Base-by-base conservation (phyloP, 2,329 filamentous ascomycete genomes). In the Calonectria hongkongensis region DNA sequence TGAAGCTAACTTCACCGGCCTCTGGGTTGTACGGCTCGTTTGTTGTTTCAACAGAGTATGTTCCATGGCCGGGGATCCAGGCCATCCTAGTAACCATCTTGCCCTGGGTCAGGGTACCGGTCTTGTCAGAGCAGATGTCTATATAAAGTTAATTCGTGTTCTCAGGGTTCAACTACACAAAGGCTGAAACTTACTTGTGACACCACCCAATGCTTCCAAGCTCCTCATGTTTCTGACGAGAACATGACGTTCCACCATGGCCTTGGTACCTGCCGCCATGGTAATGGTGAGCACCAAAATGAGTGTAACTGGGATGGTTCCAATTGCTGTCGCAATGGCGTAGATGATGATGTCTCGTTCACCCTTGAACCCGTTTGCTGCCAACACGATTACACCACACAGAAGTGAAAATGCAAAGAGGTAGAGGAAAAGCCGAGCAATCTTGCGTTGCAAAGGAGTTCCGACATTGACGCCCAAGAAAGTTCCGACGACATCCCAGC, bases 381-480 rank as follows among this genome's bases (percentile, higher is more conserved):
- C 82, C 56, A 86, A 80, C 8, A 86, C 84, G 45, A 86, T 45
- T 18, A 78, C 70, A 51, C 73, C 73, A 41, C 74, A 78, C 3
- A 77, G 51, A 12, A 78, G 48, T 41, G 75, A 73, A 13, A 75
- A 72, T n/a, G 62, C 50, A 51, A 77, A 75, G 2, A 94, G 88
- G 4, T 90, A 83, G 30, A 93, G 88, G 45, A 92, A 92, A 62
- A 94, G 89, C 79, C 92, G 91, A 75, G 90, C 91, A 62, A 94
- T 84, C 79, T 92, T 93, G 73, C 90, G 89, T 80, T 94, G 92
- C 45, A 94, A 85, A 0, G 93, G 93, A 3, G 93, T 94, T 30
- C 92, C 92, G n/a, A 90, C 81, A 4, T 75, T 81, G n/a, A 86
- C 75, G 7, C 84, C 88, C 13, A 43, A 90, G 86, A 74, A 89